These are phyloP conservation scores for Cyamopsis tetragonoloba DNA, from an alignment of 306 rosid genomes.

Conservation along the genomic window DNA sequence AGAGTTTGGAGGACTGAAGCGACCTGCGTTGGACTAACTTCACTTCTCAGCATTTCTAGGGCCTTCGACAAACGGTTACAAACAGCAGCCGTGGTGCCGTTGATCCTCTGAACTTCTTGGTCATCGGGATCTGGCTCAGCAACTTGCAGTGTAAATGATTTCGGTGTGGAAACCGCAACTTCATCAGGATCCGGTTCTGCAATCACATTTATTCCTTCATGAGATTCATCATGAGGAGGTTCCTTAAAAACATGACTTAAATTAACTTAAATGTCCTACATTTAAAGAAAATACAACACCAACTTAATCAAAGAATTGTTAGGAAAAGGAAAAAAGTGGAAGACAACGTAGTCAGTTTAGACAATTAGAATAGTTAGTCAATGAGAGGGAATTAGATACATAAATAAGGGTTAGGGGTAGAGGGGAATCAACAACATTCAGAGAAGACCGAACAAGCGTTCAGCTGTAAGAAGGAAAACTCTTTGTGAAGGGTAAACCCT, in stretches of 20 bases:
- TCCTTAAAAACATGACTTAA: conserved; percentile 16
- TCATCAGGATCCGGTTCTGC: conserved; percentile 57
- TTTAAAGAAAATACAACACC: conserved; percentile 22
- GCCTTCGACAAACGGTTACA: conserved; percentile 62
- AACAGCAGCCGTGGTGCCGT: conserved; percentile 55
- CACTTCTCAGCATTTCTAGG: conserved; percentile 55
- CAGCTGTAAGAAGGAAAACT: not conserved
- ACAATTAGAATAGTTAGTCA: not conserved
- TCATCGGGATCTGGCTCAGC: conserved; percentile 87
- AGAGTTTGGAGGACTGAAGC: conserved; percentile 62
- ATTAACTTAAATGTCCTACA: conserved; percentile 19
- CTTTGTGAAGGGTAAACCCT: not conserved
- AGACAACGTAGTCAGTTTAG: not conserved
- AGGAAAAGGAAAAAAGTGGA: not conserved
- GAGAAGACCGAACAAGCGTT: not conserved
- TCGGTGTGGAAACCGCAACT: conserved; percentile 31
- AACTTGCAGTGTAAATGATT: conserved; percentile 41
- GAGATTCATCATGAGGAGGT: conserved; percentile 35
- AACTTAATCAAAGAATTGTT: not conserved
- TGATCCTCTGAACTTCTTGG: conserved; percentile 72
- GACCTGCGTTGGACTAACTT: conserved; percentile 50
- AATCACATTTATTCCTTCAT: conserved; percentile 27
- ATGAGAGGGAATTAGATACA: not conserved
- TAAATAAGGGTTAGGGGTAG: not conserved
- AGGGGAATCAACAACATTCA: not conserved